Conservation (phyloP, 441 rosid species). For the Gossypium gossypioides region DNA sequence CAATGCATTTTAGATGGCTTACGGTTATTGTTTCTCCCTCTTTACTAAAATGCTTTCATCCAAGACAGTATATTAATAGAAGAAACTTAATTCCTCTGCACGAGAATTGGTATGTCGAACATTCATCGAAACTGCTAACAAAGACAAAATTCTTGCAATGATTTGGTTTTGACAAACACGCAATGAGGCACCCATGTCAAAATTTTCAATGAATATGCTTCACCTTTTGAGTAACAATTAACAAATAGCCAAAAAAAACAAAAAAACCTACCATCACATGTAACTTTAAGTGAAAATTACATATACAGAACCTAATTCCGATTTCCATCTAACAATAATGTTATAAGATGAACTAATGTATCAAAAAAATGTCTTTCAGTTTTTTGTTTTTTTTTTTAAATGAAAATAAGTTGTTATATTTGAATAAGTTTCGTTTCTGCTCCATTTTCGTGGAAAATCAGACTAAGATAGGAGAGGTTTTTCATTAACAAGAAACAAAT, state of each 20-base stretch:
- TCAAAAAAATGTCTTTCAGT: not conserved
- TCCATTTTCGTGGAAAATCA: not conserved
- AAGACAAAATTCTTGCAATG: not conserved
- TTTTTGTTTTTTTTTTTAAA: not conserved
- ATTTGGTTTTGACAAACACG: not conserved
- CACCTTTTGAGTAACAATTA: not conserved
- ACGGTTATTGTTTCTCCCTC: too few species aligned
- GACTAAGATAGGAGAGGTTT: not conserved
- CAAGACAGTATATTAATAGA: too few species aligned
- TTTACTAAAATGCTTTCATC: too few species aligned
- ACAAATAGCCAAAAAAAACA: not conserved
- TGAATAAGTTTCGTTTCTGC: not conserved
- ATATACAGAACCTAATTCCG: not conserved
- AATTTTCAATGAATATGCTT: not conserved
- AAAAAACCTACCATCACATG: too few species aligned
- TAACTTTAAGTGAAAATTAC: not conserved
- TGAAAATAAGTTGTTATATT: not conserved
- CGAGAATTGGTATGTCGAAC: not conserved
- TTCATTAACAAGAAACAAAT: not conserved
- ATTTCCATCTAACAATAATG: not conserved
- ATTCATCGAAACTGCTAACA: not conserved
- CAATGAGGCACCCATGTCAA: not conserved
- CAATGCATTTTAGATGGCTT: too few species aligned
- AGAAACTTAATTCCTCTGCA: not conserved
- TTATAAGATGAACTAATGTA: not conserved